Evolutionary conservation across 129 eudicot species (phyloP), one percentile per base, ranked within the genome.

Genomic region (Mikania micrantha): DNA sequence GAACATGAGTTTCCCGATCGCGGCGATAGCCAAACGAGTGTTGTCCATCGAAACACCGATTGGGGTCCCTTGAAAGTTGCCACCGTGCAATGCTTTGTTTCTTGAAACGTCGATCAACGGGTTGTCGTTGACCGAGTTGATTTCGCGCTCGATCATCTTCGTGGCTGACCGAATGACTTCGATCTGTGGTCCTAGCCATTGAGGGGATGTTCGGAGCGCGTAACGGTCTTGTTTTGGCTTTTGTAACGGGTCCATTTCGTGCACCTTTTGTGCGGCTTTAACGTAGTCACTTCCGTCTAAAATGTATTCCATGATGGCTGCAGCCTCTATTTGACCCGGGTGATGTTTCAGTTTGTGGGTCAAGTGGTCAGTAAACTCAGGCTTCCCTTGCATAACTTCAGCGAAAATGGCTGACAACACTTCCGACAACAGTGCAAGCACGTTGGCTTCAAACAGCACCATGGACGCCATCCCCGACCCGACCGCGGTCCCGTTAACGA

Each of bases 271-370:
- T 0, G 88, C 88, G 11, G 83, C 85, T 48, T 80, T 85, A 0
- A 84, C 86, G 52, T 78, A 88, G 11, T 82, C 78, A 75, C 95
- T 88, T 19, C 91, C 95, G 39, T 85, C 85, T 10, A 88, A 75
- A 29, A 88, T 82, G 58, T 88, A 88, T 52, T 88, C 95, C 91
- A 88, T 88, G 17, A 88, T 82, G 0, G 91, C 95, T 17, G 95
- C 95, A 4, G 95, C 95, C 75, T 88, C 95, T 0, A 88, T 88
- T 59, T 88, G 95, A 3, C 95, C 95, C 2, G 95, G 95, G 32
- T 88, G 95, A 65, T 88, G 95, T 81, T 85, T 88, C 45, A 88
- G 44, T 48, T 88, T 88, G 41, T 88, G 95, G 0, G 91, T 88
- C 84, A 87, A 73, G 47, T 87, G 85, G 32, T 87, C 95, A 2